Evolutionary conservation across 306 rosid species (phyloP).

Genomic region (Castanospermum australe): DNA sequence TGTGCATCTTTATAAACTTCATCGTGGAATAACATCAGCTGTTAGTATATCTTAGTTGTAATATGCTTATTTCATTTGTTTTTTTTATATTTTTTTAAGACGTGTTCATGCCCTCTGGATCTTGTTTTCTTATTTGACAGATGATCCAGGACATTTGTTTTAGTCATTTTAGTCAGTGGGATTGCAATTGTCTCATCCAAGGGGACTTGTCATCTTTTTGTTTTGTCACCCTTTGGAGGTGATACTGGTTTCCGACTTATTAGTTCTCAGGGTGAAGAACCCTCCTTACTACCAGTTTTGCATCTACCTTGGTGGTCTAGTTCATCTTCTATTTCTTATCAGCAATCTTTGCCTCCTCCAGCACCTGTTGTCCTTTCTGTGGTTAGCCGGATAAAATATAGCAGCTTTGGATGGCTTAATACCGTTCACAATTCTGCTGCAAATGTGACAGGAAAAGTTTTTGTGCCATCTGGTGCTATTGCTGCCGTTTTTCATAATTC

Average conservation of each 20-base stretch:
- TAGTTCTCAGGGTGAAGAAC: constrained; percentile 63
- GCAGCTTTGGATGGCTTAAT: constrained; percentile 95
- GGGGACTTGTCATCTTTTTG: constrained; percentile 88
- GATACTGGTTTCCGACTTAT: constrained; percentile 72
- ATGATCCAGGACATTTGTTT: constrained; percentile 94
- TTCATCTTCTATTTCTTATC: constrained; percentile 46
- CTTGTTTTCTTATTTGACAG: constrained; percentile 44
- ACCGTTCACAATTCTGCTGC: constrained; percentile 55
- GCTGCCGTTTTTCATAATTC: constrained; percentile 86
- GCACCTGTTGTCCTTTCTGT: constrained; percentile 72
- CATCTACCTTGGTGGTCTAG: constrained; percentile 90
- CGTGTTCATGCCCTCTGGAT: not conserved
- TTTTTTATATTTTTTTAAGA: constrained; percentile 18
- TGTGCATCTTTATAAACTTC: constrained; percentile 86
- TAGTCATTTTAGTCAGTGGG: constrained; percentile 88
- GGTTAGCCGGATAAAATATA: constrained; percentile 87
- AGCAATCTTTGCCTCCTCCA: constrained; percentile 75
- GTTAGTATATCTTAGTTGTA: constrained; percentile 54
- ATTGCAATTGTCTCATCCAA: constrained; percentile 88
- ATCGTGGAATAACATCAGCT: constrained; percentile 93
- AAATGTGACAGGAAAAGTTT: constrained; percentile 71
- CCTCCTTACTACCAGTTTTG: constrained; percentile 61
- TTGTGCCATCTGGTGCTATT: constrained; percentile 93
- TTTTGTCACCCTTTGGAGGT: constrained; percentile 88
- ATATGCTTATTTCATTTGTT: constrained; percentile 19